A percentile compares a stretch with the other conserved stretches of the same genome.
phyloP scores from a whole-genome alignment of 768 basidiomycete species.

The Trametes cubensis region DNA sequence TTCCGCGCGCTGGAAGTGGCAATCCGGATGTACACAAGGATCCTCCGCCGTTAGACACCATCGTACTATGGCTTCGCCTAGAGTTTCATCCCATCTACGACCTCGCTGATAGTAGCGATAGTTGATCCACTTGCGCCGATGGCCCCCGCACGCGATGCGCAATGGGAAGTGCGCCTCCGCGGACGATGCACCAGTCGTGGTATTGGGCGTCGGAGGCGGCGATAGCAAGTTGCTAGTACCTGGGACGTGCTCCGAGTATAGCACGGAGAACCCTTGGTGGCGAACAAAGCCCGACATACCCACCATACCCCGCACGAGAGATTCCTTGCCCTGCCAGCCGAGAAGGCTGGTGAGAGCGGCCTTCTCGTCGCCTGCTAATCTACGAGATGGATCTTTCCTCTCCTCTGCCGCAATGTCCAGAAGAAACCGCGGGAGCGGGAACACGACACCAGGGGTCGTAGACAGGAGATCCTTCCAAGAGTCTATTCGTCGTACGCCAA shows the following conservation, averaged over 20 bases:
- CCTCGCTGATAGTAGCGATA: constrained; percentile 51
- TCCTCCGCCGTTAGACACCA: constrained; percentile 36
- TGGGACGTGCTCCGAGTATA: constrained; percentile 48
- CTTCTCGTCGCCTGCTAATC: constrained; percentile 59
- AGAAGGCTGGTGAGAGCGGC: constrained; percentile 54
- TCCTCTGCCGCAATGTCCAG: constrained; percentile 55
- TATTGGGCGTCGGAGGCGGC: constrained; percentile 23
- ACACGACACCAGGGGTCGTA: constrained; percentile 52
- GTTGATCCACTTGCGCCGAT: constrained; percentile 49
- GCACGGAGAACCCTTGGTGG: constrained; percentile 58
- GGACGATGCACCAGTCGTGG: constrained; percentile 21
- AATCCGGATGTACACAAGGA: constrained; percentile 40
- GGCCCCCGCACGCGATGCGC: constrained; percentile 44
- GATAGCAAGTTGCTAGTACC: constrained; percentile 14
- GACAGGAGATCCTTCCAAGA: constrained; percentile 47
- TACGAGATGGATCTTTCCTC: constrained; percentile 38
- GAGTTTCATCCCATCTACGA: constrained; percentile 30
- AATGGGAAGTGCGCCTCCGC: constrained; percentile 20
- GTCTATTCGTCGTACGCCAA: constrained; percentile 46
- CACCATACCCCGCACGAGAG: constrained; percentile 45
- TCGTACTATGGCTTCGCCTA: constrained; percentile 49
- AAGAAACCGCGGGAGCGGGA: constrained; percentile 53
- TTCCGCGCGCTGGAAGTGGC: constrained; percentile 37
- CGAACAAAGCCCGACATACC: constrained; percentile 56
- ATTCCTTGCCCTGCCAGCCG: constrained; percentile 59